These are phyloP conservation scores for Boletus eberwhitei DNA, from an alignment of 768 basidiomycete species.

Conservation along the genomic window DNA sequence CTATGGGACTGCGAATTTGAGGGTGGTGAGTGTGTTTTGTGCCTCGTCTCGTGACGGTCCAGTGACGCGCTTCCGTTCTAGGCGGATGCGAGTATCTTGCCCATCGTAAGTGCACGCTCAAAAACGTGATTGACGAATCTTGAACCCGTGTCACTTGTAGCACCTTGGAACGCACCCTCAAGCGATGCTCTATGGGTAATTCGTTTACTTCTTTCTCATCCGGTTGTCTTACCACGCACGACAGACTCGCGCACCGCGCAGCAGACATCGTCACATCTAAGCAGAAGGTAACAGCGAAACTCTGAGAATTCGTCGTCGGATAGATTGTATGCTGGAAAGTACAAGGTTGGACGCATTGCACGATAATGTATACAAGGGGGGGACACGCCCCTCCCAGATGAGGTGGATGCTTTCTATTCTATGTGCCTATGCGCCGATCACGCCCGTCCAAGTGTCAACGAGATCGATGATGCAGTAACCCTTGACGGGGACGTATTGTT, in stretches of 20 bases:
- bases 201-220: background rate
- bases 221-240: background rate
- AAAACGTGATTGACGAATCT: background rate
- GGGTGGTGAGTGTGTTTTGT: slow-evolving; percentile 6
- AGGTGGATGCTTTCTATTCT: background rate
- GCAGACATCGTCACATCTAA: slow-evolving; percentile 3
- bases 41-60: background rate
- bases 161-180: slow-evolving; percentile 19
- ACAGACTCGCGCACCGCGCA: slow-evolving; percentile 10
- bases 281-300: background rate
- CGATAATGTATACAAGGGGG: background rate
- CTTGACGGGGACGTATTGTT: slow-evolving; percentile 89
- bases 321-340: background rate
- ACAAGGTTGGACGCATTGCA: background rate
- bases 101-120: slow-evolving; percentile 8
- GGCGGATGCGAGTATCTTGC: slow-evolving; percentile 19
- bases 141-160: background rate
- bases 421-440: slow-evolving; percentile 32
- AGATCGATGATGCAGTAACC: slow-evolving; percentile 85
- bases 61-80: background rate
- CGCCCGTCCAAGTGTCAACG: slow-evolving; percentile 72
- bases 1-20: slow-evolving; percentile 15
- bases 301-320: background rate
- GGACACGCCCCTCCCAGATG: background rate
- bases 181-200: slow-evolving; percentile 17